These are phyloP conservation scores for Scedosporium dehoogii DNA, from an alignment of 2,329 filamentous ascomycete genomes.

Conservation along the genomic window DNA sequence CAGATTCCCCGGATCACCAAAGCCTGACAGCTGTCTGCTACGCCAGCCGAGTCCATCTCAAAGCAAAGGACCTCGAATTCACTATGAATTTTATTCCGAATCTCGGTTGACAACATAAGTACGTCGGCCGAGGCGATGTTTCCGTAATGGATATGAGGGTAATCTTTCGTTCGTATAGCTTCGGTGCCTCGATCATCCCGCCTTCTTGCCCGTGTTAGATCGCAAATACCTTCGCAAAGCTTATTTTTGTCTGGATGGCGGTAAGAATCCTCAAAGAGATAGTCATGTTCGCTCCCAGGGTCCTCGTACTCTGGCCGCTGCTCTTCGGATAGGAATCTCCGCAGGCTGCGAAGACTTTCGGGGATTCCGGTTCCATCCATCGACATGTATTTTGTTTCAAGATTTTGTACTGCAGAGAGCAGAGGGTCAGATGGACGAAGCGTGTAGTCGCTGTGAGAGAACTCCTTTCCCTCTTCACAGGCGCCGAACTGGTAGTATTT, in stretches of 20 bases:
- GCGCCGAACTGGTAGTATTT: conserved; percentile 5
- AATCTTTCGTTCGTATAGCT: neutral
- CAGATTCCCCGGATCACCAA: conserved; percentile 18
- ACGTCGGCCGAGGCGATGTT: neutral
- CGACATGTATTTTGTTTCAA: neutral
- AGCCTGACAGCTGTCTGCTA: conserved; percentile 12
- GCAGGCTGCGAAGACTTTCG: neutral
- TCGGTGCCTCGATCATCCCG: neutral
- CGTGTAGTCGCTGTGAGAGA: neutral
- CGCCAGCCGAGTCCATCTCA: conserved; percentile 15
- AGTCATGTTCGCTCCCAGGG: neutral
- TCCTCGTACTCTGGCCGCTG: neutral
- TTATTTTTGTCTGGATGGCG: neutral
- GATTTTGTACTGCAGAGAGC: neutral
- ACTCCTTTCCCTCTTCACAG: neutral
- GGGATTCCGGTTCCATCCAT: neutral
- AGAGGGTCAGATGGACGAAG: conserved; percentile 8
- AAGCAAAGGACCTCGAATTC: neutral
- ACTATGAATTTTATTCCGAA: neutral
- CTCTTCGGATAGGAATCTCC: neutral
- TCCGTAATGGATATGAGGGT: neutral
- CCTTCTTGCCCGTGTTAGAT: neutral
- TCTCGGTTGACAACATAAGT: neutral
- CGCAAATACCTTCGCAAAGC: neutral
- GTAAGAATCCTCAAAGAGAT: neutral